A percentile compares a stretch with the other conserved stretches of the same genome.
Conservation (phyloP, 2,329 filamentous ascomycete species). For the Neonectria hederae region DNA sequence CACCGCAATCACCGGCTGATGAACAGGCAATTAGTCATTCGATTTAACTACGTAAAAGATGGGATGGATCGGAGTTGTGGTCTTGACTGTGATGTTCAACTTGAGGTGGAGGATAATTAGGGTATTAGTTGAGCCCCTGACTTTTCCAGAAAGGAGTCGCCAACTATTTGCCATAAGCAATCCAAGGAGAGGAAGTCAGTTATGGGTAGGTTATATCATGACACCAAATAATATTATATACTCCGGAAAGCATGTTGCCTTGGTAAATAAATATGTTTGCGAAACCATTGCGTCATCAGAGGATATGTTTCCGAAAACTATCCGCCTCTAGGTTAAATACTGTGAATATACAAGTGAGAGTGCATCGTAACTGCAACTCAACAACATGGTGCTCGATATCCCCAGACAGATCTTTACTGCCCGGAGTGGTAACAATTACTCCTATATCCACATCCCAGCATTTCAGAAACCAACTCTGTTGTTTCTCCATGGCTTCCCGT, state of each 20-base stretch:
- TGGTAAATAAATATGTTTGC: neutral
- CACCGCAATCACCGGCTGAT: neutral
- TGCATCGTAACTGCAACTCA: neutral
- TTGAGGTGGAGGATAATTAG: neutral
- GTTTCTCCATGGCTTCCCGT: slow-evolving; percentile 61
- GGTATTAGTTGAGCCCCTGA: neutral
- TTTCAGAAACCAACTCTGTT: slow-evolving; percentile 49
- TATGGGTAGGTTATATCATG: neutral
- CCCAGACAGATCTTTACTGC: slow-evolving; percentile 26
- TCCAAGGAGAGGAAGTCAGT: neutral
- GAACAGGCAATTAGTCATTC: neutral
- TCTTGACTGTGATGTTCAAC: neutral
- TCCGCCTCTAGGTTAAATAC: slow-evolving; percentile 20
- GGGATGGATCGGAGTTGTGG: neutral
- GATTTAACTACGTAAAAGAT: neutral
- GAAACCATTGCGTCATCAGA: neutral
- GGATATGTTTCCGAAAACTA: slow-evolving; percentile 42
- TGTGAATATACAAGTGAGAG: neutral
- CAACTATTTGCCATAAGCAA: neutral
- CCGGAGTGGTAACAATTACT: slow-evolving; percentile 38
- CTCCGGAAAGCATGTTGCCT: neutral
- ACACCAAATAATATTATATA: neutral
- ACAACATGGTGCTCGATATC: slow-evolving; percentile 18
- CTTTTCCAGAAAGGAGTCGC: neutral
- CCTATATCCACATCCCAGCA: slow-evolving; percentile 43